phyloP scores from a whole-genome alignment of 805 yeast genomes.

The Lipomyces starkeyi region DNA sequence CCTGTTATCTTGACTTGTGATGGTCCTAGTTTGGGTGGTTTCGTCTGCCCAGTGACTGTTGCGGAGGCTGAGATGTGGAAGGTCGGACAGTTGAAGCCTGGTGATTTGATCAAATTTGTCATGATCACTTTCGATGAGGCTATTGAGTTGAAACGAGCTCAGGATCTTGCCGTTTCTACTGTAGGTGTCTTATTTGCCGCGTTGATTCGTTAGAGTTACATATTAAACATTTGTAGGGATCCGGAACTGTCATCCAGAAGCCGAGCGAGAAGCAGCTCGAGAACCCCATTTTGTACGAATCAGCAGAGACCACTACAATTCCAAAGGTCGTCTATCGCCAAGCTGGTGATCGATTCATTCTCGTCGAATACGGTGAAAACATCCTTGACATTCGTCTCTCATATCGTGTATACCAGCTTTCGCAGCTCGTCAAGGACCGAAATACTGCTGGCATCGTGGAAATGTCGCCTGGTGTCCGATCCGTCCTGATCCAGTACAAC shows the following conservation, averaged over 20 bases:
- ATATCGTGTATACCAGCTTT: conserved; percentile 83
- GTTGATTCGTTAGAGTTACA: background rate
- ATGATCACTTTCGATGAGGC: conserved; percentile 78
- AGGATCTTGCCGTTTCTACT: conserved; percentile 52
- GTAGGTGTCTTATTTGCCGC: conserved; percentile 10
- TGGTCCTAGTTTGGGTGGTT: conserved; percentile 97
- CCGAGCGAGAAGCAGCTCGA: conserved; percentile 45
- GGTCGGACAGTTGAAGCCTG: conserved; percentile 96
- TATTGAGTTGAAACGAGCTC: conserved; percentile 61
- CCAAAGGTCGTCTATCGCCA: conserved; percentile 88
- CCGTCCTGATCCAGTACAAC: conserved; percentile 86
- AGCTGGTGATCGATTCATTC: conserved; percentile 93
- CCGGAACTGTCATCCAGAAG: conserved; percentile 33
- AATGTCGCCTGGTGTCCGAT: conserved; percentile 97
- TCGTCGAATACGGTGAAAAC: conserved; percentile 93
- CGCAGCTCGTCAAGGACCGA: conserved; percentile 68
- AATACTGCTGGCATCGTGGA: conserved; percentile 82
- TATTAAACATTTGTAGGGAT: conserved; percentile 11
- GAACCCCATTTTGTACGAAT: conserved; percentile 71
- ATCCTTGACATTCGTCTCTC: conserved; percentile 81
- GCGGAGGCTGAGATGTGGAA: conserved; percentile 98
- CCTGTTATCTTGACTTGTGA: conserved; percentile 97
- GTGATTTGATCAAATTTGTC: conserved; percentile 79
- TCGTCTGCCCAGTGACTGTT: conserved; percentile 95
- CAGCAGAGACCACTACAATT: conserved; percentile 55